Evolutionary conservation across 1,284 basidiomycete genomes (phyloP).

Genomic region (Boletus hoseneyae): DNA sequence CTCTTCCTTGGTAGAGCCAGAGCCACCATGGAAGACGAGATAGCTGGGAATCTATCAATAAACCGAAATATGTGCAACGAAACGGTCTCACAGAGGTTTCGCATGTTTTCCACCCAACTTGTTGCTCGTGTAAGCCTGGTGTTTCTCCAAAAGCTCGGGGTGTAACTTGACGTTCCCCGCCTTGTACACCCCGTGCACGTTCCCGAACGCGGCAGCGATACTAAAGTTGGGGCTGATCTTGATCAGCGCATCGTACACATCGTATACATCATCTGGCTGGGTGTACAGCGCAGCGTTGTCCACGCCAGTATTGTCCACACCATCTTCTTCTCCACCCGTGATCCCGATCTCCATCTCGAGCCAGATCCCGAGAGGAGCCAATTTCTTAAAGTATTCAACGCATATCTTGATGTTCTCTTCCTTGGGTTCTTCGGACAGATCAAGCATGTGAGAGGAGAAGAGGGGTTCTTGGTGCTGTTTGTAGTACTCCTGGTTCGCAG

Average conservation of each 20-base stretch:
- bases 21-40: constrained; percentile 99
- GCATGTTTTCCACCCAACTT: constrained; percentile 67
- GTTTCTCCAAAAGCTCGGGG: constrained; percentile 90
- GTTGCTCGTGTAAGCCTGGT: constrained; percentile 78
- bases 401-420: constrained; percentile 96
- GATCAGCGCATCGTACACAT: constrained; percentile 84
- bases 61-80: neutral
- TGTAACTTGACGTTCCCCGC: constrained; percentile 83
- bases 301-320: constrained; percentile 93
- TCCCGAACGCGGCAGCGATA: constrained; percentile 84
- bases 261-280: constrained; percentile 95
- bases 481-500: constrained; percentile 93
- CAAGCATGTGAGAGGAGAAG: constrained; percentile 99
- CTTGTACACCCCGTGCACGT: constrained; percentile 88
- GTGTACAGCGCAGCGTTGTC: constrained; percentile 97
- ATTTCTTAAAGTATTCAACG: constrained; percentile 93
- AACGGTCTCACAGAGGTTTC: constrained; percentile 75
- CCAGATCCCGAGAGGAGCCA: constrained; percentile 93
- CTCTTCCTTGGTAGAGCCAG: constrained; percentile 96
- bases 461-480: constrained; percentile 86
- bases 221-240: constrained; percentile 92
- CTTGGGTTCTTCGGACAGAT: constrained; percentile 97
- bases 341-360: constrained; percentile 99
- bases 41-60: constrained; percentile 49
- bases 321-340: constrained; percentile 99